Conservation (phyloP, 345 rosid species). For the Gossypium thurberi region DNA sequence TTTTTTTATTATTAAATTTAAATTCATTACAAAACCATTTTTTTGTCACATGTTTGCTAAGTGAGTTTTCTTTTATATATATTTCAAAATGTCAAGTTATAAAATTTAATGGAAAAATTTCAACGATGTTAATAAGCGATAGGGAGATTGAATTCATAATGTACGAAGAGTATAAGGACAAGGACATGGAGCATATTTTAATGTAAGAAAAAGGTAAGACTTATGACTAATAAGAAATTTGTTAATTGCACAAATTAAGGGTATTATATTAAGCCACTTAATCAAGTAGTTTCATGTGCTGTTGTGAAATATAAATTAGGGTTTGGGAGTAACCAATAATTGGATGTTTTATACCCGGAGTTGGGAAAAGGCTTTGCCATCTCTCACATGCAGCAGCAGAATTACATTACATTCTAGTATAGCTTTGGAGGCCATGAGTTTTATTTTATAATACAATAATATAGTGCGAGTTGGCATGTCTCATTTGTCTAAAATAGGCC, state of each 20-base stretch:
- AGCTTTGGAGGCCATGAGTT: background rate
- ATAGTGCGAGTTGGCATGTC: background rate
- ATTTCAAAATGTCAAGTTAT: no score
- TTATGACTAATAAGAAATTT: background rate
- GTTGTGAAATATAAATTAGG: background rate
- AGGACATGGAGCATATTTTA: no score
- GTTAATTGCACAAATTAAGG: background rate
- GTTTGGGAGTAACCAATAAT: slow-evolving; percentile 20
- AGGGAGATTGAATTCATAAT: no score
- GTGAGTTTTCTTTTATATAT: no score
- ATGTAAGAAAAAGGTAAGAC: no score
- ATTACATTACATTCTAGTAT: background rate
- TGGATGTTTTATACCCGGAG: background rate
- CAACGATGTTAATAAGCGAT: no score
- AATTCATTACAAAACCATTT: no score
- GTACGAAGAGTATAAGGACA: no score
- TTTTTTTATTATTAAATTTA: no score
- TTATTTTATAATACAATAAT: background rate
- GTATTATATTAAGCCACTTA: background rate
- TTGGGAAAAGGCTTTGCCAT: background rate
- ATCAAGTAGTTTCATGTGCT: slow-evolving; percentile 13
- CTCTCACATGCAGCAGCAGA: background rate
- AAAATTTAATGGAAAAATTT: no score
- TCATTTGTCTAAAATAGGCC: background rate
- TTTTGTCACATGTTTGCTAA: no score